Base-by-base conservation (phyloP, 2,329 filamentous ascomycete genomes). In the Neoscytalidium dimidiatum region DNA sequence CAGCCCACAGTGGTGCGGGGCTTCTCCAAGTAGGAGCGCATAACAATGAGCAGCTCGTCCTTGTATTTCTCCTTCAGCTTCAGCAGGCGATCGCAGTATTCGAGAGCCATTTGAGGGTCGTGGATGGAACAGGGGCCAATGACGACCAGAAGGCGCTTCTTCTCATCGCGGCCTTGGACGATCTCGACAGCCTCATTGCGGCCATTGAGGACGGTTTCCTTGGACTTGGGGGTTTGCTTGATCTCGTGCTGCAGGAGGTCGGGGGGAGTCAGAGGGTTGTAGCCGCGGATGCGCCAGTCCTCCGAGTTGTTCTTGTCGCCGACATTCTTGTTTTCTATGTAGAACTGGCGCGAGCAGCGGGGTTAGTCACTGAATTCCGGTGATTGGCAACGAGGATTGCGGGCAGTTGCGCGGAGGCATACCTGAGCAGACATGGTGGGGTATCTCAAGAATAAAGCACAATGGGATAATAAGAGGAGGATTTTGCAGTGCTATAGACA, bases 11-110 rank as follows among this genome's bases (percentile, higher is more conserved):
- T 99, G 29, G 95, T 99, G 69, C 95, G 89, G 23, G 95, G 95
- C 85, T 99, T 99, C 85, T 99, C 95, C 67, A 99, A 88, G 86
- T 99, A 99, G 69, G 92, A 92, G 71, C 95, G 91, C 95, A 99
- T 99, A 67, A 99, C 90, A 71, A 99, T 95, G 72, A 96, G 85
- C 41, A 99, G 86, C 75, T 98, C 92, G 73, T 94, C 86, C 77
- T 91, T 86, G 83, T 97, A 90, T 83, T 96, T 95, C 76, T 94
- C 87, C 80, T 94, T 94, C 73, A 96, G 84, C 74, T 87, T 84
- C 70, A 96, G 78, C 68, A 99, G 85, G 69, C 90, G 85, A 74
- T 93, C 88, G 84, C 93, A 96, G 88, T 99, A 99, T 75, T 94
- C 92, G 70, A 97, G 86, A 11, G 94, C 94, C 68, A 92, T 91